Evolutionary conservation across 805 yeast genomes (phyloP).

Genomic region (Komagataella phaffii): DNA sequence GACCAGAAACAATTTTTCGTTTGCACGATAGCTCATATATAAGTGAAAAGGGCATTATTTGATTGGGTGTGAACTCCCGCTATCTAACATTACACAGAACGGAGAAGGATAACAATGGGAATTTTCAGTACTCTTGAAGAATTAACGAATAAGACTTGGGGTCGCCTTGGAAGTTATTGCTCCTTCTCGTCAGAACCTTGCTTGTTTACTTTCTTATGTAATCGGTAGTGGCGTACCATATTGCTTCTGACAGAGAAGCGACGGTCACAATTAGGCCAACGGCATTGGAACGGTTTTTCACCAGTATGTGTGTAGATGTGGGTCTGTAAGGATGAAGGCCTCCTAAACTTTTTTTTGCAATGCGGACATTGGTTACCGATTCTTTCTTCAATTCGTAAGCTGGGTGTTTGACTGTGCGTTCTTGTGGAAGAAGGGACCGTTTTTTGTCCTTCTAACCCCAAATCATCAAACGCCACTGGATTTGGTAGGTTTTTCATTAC

Average conservation of each 20-base stretch:
- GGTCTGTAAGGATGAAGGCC: conserved; percentile 73
- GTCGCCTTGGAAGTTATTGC: neutral
- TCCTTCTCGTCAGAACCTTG: neutral
- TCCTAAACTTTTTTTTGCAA: conserved; percentile 66
- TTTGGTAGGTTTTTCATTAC: neutral
- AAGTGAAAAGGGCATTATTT: neutral
- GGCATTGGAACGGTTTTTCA: conserved; percentile 58
- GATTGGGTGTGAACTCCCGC: neutral
- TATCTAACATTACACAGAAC: neutral
- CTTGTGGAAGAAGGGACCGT: neutral
- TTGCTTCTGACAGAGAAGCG: conserved; percentile 67
- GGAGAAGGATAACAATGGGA: neutral
- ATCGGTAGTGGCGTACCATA: conserved; percentile 64
- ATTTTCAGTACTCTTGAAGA: too few species aligned
- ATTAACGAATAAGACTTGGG: neutral
- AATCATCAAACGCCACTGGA: neutral
- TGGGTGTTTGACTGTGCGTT: neutral
- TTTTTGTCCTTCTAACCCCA: neutral
- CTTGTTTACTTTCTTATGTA: conserved; percentile 26
- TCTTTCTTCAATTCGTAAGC: neutral
- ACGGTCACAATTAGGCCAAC: conserved; percentile 53
- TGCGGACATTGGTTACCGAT: neutral
- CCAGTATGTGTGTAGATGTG: conserved; percentile 75
- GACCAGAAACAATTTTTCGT: neutral
- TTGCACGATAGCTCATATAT: neutral